Percentiles rank a stretch among this genome's conserved stretches.
Conservation (phyloP, 805 yeast species). For the Metschnikowia reukaufii region DNA sequence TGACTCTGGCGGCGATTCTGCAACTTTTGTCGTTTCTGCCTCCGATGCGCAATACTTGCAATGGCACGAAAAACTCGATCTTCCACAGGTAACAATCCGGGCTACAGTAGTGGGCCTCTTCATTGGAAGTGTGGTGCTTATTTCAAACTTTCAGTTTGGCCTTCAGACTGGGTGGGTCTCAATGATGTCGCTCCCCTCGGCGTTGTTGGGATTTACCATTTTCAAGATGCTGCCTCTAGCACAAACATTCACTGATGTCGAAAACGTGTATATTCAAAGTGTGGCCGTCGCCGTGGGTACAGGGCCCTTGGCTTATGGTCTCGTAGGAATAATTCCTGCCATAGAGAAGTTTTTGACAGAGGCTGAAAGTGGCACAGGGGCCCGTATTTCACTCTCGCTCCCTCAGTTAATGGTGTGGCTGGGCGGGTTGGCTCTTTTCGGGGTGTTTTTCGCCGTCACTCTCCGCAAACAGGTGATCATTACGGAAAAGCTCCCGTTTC, state of each 20-base stretch:
- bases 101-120: conserved; percentile 72
- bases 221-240: conserved; percentile 63
- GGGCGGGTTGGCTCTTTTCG: conserved; percentile 84
- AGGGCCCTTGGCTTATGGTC: conserved; percentile 93
- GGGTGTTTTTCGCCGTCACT: conserved; percentile 93
- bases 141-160: conserved; percentile 94
- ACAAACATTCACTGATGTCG: conserved; percentile 68
- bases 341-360: conserved; percentile 80
- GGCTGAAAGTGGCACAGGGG: conserved; percentile 70
- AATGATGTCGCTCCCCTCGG: conserved; percentile 97
- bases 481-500: conserved; percentile 86
- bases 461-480: conserved; percentile 82
- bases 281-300: conserved; percentile 97
- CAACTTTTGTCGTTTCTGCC: background rate
- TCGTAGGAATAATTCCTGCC: conserved; percentile 95
- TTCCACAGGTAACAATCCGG: conserved; percentile 69
- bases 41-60: conserved; percentile 4
- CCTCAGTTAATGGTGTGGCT: conserved; percentile 77
- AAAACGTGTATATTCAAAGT: conserved; percentile 88
- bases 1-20: background rate
- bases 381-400: conserved; percentile 37
- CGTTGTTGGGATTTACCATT: conserved; percentile 79
- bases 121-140: conserved; percentile 84
- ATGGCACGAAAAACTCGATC: conserved; percentile 46
- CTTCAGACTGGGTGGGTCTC: conserved; percentile 98